These are phyloP conservation scores for Diaporthe citrichinensis DNA, from an alignment of 2,329 filamentous ascomycete species.

Conservation along the genomic window DNA sequence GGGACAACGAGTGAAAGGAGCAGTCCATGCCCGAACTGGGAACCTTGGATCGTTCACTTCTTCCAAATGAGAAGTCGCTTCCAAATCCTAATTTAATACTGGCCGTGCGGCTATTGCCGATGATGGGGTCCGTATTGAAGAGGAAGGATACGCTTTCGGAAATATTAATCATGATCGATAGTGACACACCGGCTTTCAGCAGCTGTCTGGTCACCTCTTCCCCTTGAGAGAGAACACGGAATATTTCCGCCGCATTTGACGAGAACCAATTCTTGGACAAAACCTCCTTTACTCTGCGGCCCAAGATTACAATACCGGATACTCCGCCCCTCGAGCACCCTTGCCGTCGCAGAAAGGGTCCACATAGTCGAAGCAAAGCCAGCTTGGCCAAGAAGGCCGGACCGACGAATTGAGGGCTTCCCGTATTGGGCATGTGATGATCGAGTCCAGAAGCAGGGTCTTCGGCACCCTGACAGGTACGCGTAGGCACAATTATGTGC, in stretches of 20 bases:
- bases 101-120: neutral
- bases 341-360: neutral
- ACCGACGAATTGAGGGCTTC: neutral
- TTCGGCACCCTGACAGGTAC: neutral
- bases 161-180: neutral
- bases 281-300: conserved; percentile 12
- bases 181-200: neutral
- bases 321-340: conserved; percentile 18
- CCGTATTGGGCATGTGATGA: conserved; percentile 5
- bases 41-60: neutral
- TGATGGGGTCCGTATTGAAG: neutral
- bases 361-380: neutral
- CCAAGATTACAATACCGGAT: neutral
- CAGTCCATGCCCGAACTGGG: neutral
- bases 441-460: conserved; percentile 2
- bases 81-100: too few species aligned
- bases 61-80: neutral
- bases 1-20: neutral
- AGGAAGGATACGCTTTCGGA: neutral
- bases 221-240: neutral
- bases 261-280: neutral
- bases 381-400: conserved; percentile 2
- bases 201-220: neutral
- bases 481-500: neutral
- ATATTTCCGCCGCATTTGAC: neutral